phyloP scores from a whole-genome alignment of 2,329 filamentous ascomycete genomes.

The Diplodia corticola region DNA sequence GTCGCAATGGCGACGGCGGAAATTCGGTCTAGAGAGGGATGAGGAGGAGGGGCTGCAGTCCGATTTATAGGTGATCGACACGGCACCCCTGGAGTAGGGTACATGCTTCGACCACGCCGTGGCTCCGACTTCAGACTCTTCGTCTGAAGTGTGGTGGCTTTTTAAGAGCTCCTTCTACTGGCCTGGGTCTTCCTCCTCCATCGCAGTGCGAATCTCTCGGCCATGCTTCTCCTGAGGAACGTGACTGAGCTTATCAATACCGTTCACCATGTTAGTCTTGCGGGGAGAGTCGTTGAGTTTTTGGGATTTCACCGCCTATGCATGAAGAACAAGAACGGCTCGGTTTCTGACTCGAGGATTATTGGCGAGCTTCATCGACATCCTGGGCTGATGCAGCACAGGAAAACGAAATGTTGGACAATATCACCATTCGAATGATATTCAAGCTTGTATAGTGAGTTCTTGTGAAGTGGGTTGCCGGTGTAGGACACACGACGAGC shows the following conservation, averaged over 20 bases:
- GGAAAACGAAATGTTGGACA: neutral
- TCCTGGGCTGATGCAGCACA: neutral
- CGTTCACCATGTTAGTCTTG: no score
- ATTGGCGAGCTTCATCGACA: neutral
- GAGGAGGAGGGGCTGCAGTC: neutral
- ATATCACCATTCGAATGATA: neutral
- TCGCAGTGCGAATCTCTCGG: neutral
- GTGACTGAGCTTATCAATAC: no score
- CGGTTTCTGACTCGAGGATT: no score
- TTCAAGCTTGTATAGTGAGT: neutral
- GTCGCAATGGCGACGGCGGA: neutral
- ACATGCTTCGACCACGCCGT: neutral
- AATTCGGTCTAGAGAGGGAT: neutral
- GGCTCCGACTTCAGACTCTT: neutral
- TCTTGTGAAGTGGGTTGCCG: neutral
- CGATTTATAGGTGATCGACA: conserved; percentile 11
- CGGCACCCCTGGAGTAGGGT: neutral
- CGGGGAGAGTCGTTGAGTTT: neutral
- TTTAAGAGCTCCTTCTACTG: neutral
- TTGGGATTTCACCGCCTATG: neutral
- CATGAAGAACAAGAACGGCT: no score
- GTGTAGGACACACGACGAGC: neutral
- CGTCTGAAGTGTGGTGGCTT: neutral
- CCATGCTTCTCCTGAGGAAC: neutral
- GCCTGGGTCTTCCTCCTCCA: neutral